Percentiles rank a stretch among this genome's conserved stretches.
phyloP scores from a whole-genome alignment of 768 basidiomycete species.

The Pleurotus eryngii region DNA sequence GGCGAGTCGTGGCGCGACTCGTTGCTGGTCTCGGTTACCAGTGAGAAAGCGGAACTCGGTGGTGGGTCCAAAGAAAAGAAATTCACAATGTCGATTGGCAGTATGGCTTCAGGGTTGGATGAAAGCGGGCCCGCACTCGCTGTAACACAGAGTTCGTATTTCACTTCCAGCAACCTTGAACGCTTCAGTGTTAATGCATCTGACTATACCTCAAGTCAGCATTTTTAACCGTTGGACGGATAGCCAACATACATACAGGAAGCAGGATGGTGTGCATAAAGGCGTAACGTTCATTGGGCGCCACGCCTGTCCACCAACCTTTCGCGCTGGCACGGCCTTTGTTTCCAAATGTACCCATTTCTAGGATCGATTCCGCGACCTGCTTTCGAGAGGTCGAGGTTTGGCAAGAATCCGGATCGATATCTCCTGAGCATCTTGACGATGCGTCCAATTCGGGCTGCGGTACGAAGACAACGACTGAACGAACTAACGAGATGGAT shows the following conservation, averaged over 20 bases:
- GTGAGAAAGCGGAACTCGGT: constrained; percentile 32
- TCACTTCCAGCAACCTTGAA: constrained; percentile 71
- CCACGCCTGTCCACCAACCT: constrained; percentile 89
- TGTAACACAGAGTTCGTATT: constrained; percentile 66
- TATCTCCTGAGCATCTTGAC: constrained; percentile 14
- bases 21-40: not conserved
- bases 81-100: constrained; percentile 78
- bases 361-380: constrained; percentile 62
- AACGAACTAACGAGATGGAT: constrained; percentile 60
- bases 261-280: constrained; percentile 70
- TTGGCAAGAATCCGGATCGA: constrained; percentile 60
- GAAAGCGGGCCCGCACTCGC: constrained; percentile 56
- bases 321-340: constrained; percentile 74
- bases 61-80: constrained; percentile 86
- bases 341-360: constrained; percentile 59
- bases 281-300: constrained; percentile 52
- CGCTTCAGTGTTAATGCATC: constrained; percentile 69
- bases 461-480: constrained; percentile 64
- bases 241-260: constrained; percentile 57
- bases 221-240: no score
- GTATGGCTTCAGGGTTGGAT: constrained; percentile 62
- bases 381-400: constrained; percentile 59
- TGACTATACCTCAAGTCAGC: constrained; percentile 35
- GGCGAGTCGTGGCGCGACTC: not conserved
- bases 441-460: constrained; percentile 34